A percentile compares a stretch with the other conserved stretches of the same genome.
Evolutionary conservation across 345 rosid genomes (phyloP).

Genomic region (Diplotaxis tenuifolia): DNA sequence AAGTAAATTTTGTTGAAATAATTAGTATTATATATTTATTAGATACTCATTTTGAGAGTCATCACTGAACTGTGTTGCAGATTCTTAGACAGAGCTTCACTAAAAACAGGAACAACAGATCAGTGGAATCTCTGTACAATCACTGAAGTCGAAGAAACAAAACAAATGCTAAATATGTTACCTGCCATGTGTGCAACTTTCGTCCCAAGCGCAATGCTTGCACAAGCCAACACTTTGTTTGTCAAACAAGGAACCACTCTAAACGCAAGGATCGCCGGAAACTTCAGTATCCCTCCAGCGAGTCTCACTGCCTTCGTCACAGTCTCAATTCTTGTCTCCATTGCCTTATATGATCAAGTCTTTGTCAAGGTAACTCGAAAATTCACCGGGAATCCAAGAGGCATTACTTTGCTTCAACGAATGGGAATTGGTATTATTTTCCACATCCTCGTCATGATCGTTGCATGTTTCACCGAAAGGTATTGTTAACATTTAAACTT

Average conservation of each 20-base stretch:
- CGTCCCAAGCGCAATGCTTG: slow-evolving; percentile 75
- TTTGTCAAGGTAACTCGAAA: slow-evolving; percentile 45
- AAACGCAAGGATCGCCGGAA: slow-evolving; percentile 46
- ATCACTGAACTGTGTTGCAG: not conserved
- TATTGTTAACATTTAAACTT: not conserved
- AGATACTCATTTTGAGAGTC: not conserved
- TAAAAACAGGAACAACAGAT: slow-evolving; percentile 48
- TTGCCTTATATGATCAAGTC: slow-evolving; percentile 52
- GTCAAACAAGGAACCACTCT: slow-evolving; percentile 96
- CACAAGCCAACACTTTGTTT: slow-evolving; percentile 74
- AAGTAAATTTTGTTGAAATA: too few species aligned
- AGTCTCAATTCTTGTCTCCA: slow-evolving; percentile 55
- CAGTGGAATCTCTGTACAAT: slow-evolving; percentile 67
- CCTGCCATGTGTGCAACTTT: slow-evolving; percentile 64
- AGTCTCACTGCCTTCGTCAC: slow-evolving; percentile 66
- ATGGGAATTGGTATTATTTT: slow-evolving; percentile 64
- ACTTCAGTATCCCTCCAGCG: slow-evolving; percentile 63
- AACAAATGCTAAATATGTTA: slow-evolving; percentile 84
- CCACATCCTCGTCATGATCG: slow-evolving; percentile 50
- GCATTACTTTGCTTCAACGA: slow-evolving; percentile 71
- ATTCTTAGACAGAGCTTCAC: slow-evolving; percentile 67
- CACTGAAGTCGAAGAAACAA: slow-evolving; percentile 95
- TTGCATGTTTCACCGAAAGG: slow-evolving; percentile 52
- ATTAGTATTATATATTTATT: too few species aligned
- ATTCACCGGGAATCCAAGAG: slow-evolving; percentile 65